These are phyloP conservation scores for Verticillium isaacii DNA, from an alignment of 2,329 filamentous ascomycete species.

Conservation along the genomic window DNA sequence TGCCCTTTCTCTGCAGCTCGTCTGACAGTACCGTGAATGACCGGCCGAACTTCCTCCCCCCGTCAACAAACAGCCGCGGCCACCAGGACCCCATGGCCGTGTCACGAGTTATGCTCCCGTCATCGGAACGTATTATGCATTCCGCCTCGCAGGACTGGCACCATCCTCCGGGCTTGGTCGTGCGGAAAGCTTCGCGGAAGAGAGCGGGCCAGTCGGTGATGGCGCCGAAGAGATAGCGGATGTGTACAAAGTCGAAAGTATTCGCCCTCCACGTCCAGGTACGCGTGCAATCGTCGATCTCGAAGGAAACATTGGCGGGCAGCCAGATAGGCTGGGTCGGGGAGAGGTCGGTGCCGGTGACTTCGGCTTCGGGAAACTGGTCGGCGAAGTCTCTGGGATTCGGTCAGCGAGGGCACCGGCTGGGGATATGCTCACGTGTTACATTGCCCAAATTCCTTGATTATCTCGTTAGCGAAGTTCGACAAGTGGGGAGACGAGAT, in stretches of 20 bases:
- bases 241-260: constrained; percentile 58
- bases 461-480: not conserved
- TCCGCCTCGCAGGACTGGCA: constrained; percentile 8
- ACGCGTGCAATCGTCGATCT: constrained; percentile 45
- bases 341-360: constrained; percentile 6
- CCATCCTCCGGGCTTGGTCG: constrained; percentile 11
- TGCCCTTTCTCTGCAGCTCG: constrained; percentile 7
- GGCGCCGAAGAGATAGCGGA: constrained; percentile 50
- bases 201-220: constrained; percentile 51
- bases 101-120: constrained; percentile 4
- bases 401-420: constrained; percentile 7
- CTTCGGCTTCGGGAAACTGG: constrained; percentile 3
- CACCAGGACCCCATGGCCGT: constrained; percentile 6
- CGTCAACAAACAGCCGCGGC: constrained; percentile 12
- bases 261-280: constrained; percentile 42
- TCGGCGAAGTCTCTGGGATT: constrained; percentile 7
- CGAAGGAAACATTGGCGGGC: constrained; percentile 18
- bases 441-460: constrained; percentile 6
- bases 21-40: constrained; percentile 2
- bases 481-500: not conserved
- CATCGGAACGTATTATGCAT: constrained; percentile 3
- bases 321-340: constrained; percentile 9
- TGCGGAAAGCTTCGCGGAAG: constrained; percentile 27
- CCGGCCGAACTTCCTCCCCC: constrained; percentile 1
- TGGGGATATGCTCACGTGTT: constrained; percentile 34